phyloP scores from a whole-genome alignment of 2,329 filamentous ascomycete species.

The Calonectria ilicicola region DNA sequence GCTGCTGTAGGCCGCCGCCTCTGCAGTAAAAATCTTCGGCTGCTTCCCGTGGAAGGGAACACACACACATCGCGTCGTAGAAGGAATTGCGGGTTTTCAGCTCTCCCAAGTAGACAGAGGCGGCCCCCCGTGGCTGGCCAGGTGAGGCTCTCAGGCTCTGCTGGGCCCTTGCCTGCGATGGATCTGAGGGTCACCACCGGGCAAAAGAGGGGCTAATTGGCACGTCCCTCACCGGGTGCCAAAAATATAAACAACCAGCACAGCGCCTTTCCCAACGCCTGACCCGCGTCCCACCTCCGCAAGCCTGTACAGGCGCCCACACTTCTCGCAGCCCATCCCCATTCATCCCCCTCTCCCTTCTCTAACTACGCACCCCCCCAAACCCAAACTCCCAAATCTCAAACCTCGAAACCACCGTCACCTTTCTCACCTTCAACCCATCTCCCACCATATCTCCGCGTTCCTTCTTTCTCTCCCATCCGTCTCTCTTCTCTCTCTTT shows the following conservation, averaged over 20 bases:
- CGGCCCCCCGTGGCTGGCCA: not conserved
- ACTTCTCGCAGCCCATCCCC: constrained; percentile 29
- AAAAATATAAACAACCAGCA: constrained; percentile 20
- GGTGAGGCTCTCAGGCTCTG: not conserved
- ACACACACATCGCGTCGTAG: not conserved
- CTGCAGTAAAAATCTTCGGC: not conserved
- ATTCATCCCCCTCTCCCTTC: constrained; percentile 34
- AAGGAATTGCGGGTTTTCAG: not conserved
- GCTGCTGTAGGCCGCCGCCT: not conserved
- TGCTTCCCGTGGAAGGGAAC: not conserved
- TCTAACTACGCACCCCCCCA: constrained; percentile 41
- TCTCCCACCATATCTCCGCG: constrained; percentile 31
- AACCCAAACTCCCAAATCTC: constrained; percentile 42
- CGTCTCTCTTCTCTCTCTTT: constrained; percentile 31
- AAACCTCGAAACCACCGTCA: constrained; percentile 41
- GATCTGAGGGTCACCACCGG: constrained; percentile 2
- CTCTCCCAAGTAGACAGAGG: not conserved
- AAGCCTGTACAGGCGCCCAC: constrained; percentile 25
- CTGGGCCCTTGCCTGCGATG: not conserved
- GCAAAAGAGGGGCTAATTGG: constrained; percentile 19
- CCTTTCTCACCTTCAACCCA: constrained; percentile 35
- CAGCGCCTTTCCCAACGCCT: constrained; percentile 35
- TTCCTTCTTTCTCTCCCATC: constrained; percentile 33
- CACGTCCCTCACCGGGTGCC: constrained; percentile 4
- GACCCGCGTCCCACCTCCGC: constrained; percentile 43